These are phyloP conservation scores for Fusarium piperis DNA, from an alignment of 2,329 filamentous ascomycete species.

Conservation along the genomic window DNA sequence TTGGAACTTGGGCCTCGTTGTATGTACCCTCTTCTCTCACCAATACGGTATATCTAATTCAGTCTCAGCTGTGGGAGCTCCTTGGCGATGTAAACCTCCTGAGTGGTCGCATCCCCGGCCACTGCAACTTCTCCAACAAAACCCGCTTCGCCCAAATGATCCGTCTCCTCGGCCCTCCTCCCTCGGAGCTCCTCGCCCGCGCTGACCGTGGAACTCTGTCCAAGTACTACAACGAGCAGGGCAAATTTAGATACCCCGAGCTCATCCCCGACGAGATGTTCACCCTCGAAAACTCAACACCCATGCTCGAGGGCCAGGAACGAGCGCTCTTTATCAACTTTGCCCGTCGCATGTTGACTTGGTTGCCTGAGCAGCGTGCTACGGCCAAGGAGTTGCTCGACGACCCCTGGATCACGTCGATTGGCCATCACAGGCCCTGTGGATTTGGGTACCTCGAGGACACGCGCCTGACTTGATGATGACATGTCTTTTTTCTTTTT, in stretches of 20 bases:
- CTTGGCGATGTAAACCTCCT: conserved; percentile 43
- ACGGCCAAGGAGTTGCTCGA: conserved; percentile 44
- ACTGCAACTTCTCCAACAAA: conserved; percentile 37
- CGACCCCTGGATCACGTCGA: conserved; percentile 43
- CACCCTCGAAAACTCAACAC: conserved; percentile 28
- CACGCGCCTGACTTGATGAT: conserved; percentile 13
- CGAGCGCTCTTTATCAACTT: conserved; percentile 42
- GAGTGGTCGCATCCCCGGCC: conserved; percentile 25
- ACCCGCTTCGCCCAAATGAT: conserved; percentile 45
- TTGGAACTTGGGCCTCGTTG: conserved; percentile 45
- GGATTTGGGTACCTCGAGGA: conserved; percentile 33
- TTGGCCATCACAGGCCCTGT: conserved; percentile 1
- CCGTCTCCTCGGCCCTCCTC: conserved; percentile 42
- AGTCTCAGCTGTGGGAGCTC: conserved; percentile 40
- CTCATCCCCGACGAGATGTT: conserved; percentile 35
- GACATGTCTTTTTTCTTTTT: neutral
- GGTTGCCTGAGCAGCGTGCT: conserved; percentile 43
- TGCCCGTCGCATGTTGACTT: conserved; percentile 43
- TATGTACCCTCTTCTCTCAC: conserved; percentile 12
- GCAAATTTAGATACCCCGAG: conserved; percentile 31
- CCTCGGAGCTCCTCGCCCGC: conserved; percentile 34
- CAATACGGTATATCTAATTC: conserved; percentile 2
- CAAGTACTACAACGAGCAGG: conserved; percentile 34
- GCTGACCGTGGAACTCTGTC: conserved; percentile 32
- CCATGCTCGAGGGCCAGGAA: conserved; percentile 36